Evolutionary conservation across 371 early-diverging fungal species (phyloP).

Genomic region (Entomophthora muscae): DNA sequence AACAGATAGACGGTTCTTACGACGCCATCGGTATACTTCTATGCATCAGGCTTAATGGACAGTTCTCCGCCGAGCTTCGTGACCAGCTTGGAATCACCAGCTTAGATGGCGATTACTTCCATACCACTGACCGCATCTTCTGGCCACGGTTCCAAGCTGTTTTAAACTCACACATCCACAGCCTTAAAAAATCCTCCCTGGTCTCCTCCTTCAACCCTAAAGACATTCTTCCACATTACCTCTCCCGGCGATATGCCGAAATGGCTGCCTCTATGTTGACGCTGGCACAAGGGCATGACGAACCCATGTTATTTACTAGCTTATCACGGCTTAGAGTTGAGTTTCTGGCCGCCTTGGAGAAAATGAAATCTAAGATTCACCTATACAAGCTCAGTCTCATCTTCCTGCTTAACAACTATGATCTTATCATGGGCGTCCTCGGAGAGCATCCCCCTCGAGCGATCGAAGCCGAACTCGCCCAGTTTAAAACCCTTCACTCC

Average conservation of each 20-base stretch:
- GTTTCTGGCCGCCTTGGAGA: not conserved
- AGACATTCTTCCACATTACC: not conserved
- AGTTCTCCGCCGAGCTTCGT: conserved; percentile 62
- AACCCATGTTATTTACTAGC: conserved; percentile 3
- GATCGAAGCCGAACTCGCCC: not conserved
- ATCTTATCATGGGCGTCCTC: not conserved
- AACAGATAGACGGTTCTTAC: conserved; percentile 48
- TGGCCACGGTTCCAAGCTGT: conserved; percentile 85
- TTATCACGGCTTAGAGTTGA: not conserved
- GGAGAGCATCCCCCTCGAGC: not conserved
- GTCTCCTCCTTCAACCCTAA: not conserved
- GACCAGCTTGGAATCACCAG: conserved; percentile 57
- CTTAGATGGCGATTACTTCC: conserved; percentile 47
- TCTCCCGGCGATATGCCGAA: not conserved
- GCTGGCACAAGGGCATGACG: not conserved
- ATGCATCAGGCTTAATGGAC: conserved; percentile 70
- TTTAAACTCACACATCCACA: conserved; percentile 26
- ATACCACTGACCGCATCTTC: conserved; percentile 70
- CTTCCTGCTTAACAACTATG: not conserved
- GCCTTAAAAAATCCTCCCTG: not conserved
- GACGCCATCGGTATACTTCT: conserved; percentile 80
- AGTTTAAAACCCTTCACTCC: not conserved
- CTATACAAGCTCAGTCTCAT: not conserved
- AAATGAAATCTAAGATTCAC: not conserved
- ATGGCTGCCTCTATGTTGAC: not conserved